Base-by-base conservation (phyloP, 768 basidiomycete species). In the Lentinula aciculospora region DNA sequence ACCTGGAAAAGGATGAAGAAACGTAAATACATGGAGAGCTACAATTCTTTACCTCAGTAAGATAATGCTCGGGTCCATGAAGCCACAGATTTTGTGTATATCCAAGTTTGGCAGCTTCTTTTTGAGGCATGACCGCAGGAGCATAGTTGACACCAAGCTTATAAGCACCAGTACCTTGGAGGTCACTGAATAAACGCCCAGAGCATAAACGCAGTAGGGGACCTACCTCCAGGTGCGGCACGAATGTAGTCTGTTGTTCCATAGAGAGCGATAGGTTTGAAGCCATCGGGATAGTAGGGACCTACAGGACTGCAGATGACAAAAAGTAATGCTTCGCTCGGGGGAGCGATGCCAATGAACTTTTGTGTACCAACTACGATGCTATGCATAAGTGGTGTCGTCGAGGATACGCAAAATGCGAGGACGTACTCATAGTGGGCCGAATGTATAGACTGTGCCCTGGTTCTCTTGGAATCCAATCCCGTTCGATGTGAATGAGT, bases 1-100 rank as follows among this genome's bases (percentile, higher is more conserved):
- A 93, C 92, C 51, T 53, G 25, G 29, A 21, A 27, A 23, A n/a
- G 23, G 42, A 5, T 17, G 15, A 13, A 60, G 23, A 19, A 2
- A 32, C 29, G 9, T 21, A 50, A 21, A 37, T 50, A 15, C 17
- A 17, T 32, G 29, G 17, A 3, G 4, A 36, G 4, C 9, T 23
- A 12, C 7, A 60, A 29, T 40, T 19, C 9, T 65, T 12, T 72
- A 74, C 51, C 71, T 84, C 83, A 0, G 83, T 84, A 36, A 84
- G 69, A 62, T 78, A 67, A 54, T 78, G 80, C 17, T 85, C 81
- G 1, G 86, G 76, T 0, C 93, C 94, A 60, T 91, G 83, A 32
- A 96, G 75, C 94, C 94, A 96, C 9, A 96, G 77, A 68, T 93
- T 95, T 66, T 96, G 94, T 15, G 80, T 80, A 68, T 97, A 95